Evolutionary conservation across 805 yeast genomes (phyloP), one percentile per base, ranked within the genome.

Genomic region (Wickerhamiella vanderwaltii): DNA sequence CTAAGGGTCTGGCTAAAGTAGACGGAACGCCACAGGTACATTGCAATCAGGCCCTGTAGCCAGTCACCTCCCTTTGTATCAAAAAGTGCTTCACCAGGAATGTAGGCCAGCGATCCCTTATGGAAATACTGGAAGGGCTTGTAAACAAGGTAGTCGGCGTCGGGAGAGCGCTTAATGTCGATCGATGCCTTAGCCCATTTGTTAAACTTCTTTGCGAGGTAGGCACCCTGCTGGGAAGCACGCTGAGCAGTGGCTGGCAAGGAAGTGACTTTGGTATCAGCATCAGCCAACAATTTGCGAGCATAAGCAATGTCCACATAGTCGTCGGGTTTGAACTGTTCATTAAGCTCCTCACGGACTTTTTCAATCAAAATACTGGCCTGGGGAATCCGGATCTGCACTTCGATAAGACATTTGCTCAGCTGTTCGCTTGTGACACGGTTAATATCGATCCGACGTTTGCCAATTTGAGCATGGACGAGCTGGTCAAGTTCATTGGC

Each of bases 171-270:
- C 24, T 38, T 32, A 37, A 73, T 73, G 47, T 68, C 73, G 23
- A 66, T 73, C 16, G 48, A 39, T 2, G 45, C 49, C 12, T 31
- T 51, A 6, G 77, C 75, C 22, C 76, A 55, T 45, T 66, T 69
- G 35, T 72, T 67, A 33, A 77, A 60, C 57, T 77, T 77, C 51
- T 68, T 70, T 43, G 78, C 84, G 28, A 77, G 56, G 51, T 77
- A 77, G 44, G 66, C 65, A 46, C 85, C 85, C 58, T 77, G 85
- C 57, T 77, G 85, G 48, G 71, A 66, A 2, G 84, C 83, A 44
- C 83, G 67, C 62, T 77, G 85, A 7, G 84, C 84, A 7, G 84
- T 77, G 6, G 83, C 81, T 4, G 85, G 84, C 49, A 77, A 58
- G 2, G 81, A 73, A 4, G 81, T 75, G 44, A 77, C 73, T 56